Evolutionary conservation across 345 rosid species (phyloP).

Genomic region (Eucalyptus fibrosa): DNA sequence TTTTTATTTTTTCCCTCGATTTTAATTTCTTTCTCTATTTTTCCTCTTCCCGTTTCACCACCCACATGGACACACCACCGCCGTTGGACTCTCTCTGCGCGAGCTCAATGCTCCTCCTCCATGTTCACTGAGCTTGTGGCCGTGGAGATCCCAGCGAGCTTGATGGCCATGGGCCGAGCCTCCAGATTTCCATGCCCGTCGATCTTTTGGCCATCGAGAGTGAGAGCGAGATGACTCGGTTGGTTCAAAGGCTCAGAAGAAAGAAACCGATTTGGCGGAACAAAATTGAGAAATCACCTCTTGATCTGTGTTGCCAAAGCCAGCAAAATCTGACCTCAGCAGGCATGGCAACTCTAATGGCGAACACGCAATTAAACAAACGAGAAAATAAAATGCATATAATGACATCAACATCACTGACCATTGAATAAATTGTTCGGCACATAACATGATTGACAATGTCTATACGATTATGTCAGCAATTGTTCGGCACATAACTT

Average conservation of each 20-base stretch:
- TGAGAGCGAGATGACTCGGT: neutral
- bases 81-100: neutral
- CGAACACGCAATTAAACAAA: no score
- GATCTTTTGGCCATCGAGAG: neutral
- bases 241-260: neutral
- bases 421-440: neutral
- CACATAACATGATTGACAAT: neutral
- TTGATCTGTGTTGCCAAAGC: no score
- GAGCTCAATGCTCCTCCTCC: neutral
- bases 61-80: neutral
- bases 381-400: no score
- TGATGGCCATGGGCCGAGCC: neutral
- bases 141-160: neutral
- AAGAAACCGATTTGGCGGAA: no score
- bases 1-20: no score
- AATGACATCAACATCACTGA: no score
- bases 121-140: neutral
- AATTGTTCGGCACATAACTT: no score
- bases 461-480: rapidly evolving
- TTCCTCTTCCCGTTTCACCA: neutral
- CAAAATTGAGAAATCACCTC: no score
- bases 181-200: neutral
- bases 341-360: no score
- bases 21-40: no score
- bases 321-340: no score